Base-by-base conservation (phyloP, 495 filamentous ascomycete genomes). In the Alectoria sarmentosa region DNA sequence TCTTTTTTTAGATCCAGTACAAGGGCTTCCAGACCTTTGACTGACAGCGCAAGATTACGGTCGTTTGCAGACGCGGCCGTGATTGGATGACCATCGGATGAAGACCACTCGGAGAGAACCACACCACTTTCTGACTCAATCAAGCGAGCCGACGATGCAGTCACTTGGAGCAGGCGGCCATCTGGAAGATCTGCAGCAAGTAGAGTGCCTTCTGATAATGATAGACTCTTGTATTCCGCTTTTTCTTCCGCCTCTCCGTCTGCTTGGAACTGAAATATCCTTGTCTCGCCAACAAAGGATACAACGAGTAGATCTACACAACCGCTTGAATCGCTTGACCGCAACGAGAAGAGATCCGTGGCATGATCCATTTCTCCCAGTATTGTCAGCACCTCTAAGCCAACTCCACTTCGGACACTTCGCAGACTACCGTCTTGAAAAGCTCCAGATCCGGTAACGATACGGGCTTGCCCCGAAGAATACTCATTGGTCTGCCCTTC, bases 361-460 rank as follows among this genome's bases (percentile, higher is more conserved):
- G 91, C 88, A 67, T 88, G 82, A 11, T 84, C 79, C 80, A 96
- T 88, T 58, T 95, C 89, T 10, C 84, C 88, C 14, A 99, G 76
- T 23, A 92, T 79, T 34, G 90, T 92, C 17, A 92, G 73, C 66
- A 97, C 92, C 73, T 96, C 91, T 63, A 99, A 80, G 23, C 94
- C 92, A 60, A 99, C 92, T 26, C 94, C 94, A 72, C 92, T 97
- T 41, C 92, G 86, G 36, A 98, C 87, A 70, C 88, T 96, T 66
- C 92, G 78, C 42, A 99, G 71, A 41, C 89, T 91, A 6, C 94
- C 94, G 67, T 95, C 90, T 66, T 89, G 83, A 69, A 87, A 90
- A 5, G 88, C 91, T 34, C 94, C 94, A 48, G 92, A 96, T 11
- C 90, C 92, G 4, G 93, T 90, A 13, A 99, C 91, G 62, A 99